Conservation (phyloP, 108 stramenopile genomes). For the Cyclotella choctawhatcheeana region DNA sequence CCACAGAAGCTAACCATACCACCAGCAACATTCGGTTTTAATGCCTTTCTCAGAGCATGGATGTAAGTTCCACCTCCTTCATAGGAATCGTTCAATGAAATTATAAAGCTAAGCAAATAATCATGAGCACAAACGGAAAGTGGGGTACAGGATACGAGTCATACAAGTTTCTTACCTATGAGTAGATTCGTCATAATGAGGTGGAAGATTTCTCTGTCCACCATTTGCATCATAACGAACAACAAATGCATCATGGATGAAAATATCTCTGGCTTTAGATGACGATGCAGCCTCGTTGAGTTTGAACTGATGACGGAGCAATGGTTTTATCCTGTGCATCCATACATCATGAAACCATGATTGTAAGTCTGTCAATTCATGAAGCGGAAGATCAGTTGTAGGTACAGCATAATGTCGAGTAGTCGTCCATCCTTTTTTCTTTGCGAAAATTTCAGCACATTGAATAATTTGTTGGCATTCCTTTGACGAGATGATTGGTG, state of each 20-base stretch:
- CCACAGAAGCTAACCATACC: conserved; percentile 56
- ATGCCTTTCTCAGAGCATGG: conserved; percentile 39
- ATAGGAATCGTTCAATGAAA: conserved; percentile 85
- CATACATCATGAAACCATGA: conserved; percentile 62
- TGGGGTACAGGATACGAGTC: too few species aligned
- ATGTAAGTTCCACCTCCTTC: conserved; percentile 90
- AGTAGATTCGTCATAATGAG: conserved; percentile 91
- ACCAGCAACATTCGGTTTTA: conserved; percentile 38
- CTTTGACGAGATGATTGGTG: conserved; percentile 35
- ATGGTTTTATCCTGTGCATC: conserved; percentile 30
- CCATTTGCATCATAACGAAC: conserved; percentile 79
- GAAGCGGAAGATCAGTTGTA: conserved; percentile 92
- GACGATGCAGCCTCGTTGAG: neutral
- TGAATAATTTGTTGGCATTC: conserved; percentile 65
- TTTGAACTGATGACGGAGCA: conserved; percentile 45
- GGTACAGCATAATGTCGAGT: conserved; percentile 96
- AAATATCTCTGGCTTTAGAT: conserved; percentile 33
- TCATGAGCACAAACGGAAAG: too few species aligned
- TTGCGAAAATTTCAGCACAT: conserved; percentile 49
- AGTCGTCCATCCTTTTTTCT: conserved; percentile 81
- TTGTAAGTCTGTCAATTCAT: conserved; percentile 60
- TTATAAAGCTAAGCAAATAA: too few species aligned
- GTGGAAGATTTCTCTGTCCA: conserved; percentile 72
- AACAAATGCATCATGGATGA: conserved; percentile 91
- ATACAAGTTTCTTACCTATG: too few species aligned